Base-by-base conservation (phyloP, 1,284 basidiomycete species). In the Boletus sp. region DNA sequence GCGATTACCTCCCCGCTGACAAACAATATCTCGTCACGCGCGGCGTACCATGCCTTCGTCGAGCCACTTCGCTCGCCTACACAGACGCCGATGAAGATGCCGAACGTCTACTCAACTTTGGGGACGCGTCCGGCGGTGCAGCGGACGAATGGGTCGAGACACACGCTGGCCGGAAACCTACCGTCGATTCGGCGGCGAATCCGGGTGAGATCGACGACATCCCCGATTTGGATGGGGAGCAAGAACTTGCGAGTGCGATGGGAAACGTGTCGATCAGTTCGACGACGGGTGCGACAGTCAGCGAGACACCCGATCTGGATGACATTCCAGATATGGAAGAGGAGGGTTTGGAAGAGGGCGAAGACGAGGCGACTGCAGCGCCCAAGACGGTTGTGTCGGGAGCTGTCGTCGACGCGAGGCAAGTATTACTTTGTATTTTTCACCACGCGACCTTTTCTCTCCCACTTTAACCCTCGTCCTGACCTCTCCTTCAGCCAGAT, bases 11-110 rank as follows among this genome's bases (percentile, higher is more conserved):
- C 16, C 96, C 95, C 0, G 64, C 77, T 4, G 91, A 95, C 71
- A 99, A 96, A 74, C 95, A 99, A 68, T 99, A 95, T 69, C 83
- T 99, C 47, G 82, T 98, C 61, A 93, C 90, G 38, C 82, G 88
- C 30, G 93, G 93, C 55, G 94, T 97, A 19, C 91, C 94, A 5
- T 96, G 93, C 68, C 80, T 96, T 32, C 82, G 93, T 48, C 82
- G 94, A 59, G 94, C 94, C 5, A 91, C 87, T 2, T 88, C 93
- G 13, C 79, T 97, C 39, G 91, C 90, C 33, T 96, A 96, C 69
- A 94, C 91, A 1, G 93, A 95, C 60, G 90, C 87, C 13, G 93
- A 96, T 65, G 93, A 94, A 68, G 94, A 96, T 61, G 90, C 88
- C 0, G 93, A 97, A 68, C 88, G 91, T 46, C 74, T 96, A 16